Evolutionary conservation across 192 early-diverging fungal species (phyloP), one percentile per base, ranked within the genome.

Genomic region (Linnemannia exigua): DNA sequence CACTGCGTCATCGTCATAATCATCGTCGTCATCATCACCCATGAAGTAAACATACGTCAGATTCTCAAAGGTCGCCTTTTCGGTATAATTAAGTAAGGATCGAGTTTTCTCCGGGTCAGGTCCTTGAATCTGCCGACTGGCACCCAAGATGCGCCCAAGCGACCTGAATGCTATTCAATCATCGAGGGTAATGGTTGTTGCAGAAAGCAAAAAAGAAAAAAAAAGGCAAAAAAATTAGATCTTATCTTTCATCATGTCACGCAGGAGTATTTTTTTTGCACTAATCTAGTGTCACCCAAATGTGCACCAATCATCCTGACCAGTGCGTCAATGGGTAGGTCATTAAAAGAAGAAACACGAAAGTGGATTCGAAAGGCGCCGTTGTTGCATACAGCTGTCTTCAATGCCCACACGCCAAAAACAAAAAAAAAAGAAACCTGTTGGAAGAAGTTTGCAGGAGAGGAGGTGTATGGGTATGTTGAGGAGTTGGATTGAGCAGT

Each of bases 141-240:
- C 84, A 28, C 84, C 84, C 19, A 86, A 70, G 70, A 86, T 86
- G 70, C 92, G 91, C 17, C 96, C 95, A 16, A 97, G 84, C 7
- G 92, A 94, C 22, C 95, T 90, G 79, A 96, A 97, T 5, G 95
- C 95, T 88, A 87, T 63, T 63, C 58, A 63, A 58, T 63, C 28
- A 14, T 31, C 63, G 63, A 75, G 74, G 7, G 46, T 44, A 37
- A 14, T 68, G 68, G 41, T 61, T 20, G 48, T n/a, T n/a, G n/a
- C n/a, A n/a, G n/a, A 12, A 48, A 3, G 51, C 11, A 33, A 35
- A 67, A 44, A 33, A 68, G 14, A 70, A n/a, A 44, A 17, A 31
- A 63, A 31, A 15, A 31, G 16, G n/a, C n/a, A n/a, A 61, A 58
- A 41, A 20, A 9, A 41, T 8, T 31, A 72, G 70, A 63, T 63